Base-by-base conservation (phyloP, 371 early-diverging fungal genomes). In the Mortierella sp. region DNA sequence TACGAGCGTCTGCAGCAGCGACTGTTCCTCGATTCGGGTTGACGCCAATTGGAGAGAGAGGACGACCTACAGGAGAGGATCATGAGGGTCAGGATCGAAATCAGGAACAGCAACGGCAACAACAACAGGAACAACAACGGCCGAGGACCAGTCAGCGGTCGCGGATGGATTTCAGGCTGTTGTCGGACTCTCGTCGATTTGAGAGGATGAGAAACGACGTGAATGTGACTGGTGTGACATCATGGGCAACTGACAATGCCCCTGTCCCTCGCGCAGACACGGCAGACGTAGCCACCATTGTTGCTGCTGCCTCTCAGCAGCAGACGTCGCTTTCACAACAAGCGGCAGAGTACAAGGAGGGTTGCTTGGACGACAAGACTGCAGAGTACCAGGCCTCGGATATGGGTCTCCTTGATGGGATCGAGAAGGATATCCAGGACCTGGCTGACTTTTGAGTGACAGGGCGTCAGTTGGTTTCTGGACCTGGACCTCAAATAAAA, bases 1-100 rank as follows among this genome's bases (percentile, higher is more conserved):
- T 72, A 10, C 73, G 73, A 19, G 66, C 53, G 2, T 66, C 73
- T 55, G 73, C 66, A 16, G 26, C 52, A 1, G 73, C 66, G 9
- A 29, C 39, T 9, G 52, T 72, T 11, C 26, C 73, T 26, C 65
- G 73, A 10, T 72, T 72, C 40, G 31, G 43, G 4, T 11, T 16
- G 14, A 26, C 14, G 6, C 16, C 31, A 16, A 6, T 55, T 58
- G 7, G 34, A 5, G 1, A 19, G 34, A 58, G 22, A 8, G 58
- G 5, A 29, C 58, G 58, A 34, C 3, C 50, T 19, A 58, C 34
- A 5, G 19, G 14, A 8, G 58, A 58, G 34, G 37, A 58, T 2
- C 31, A 29, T 34, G 22, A 2, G 19, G 14, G 19, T 22, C 58
- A 55, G 55, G n/a, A 50, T 10, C 50, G 24, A 24, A 9, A 31